These are phyloP conservation scores for Dalbergia oliveri DNA, from an alignment of 306 rosid species.

Conservation along the genomic window DNA sequence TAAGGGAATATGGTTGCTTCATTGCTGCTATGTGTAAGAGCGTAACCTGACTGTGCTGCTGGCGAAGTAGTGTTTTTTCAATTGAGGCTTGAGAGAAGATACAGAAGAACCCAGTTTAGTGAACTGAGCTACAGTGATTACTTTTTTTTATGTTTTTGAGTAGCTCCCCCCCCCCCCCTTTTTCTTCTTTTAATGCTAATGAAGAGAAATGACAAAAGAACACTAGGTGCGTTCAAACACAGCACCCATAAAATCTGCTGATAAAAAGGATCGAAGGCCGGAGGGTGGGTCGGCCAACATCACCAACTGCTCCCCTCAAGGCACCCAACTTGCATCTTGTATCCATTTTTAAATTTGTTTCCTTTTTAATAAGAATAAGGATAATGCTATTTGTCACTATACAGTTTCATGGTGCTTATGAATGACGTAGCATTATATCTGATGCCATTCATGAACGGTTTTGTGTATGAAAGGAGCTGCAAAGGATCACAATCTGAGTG, in stretches of 20 bases:
- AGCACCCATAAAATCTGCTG: too few species aligned
- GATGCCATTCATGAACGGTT: neutral
- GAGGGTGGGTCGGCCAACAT: too few species aligned
- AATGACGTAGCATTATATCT: neutral
- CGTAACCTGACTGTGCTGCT: neutral
- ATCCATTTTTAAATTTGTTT: neutral
- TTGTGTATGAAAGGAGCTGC: neutral
- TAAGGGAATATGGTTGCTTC: neutral
- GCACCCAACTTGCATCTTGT: neutral
- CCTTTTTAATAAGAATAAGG: neutral
- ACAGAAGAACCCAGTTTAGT: neutral
- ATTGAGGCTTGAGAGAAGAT: neutral
- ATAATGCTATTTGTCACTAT: neutral
- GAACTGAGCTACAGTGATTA: neutral
- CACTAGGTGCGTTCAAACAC: too few species aligned
- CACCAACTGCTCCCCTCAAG: too few species aligned
- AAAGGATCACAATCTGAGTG: conserved; percentile 19
- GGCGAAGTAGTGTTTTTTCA: neutral
- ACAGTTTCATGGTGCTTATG: neutral
- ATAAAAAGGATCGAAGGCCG: too few species aligned
- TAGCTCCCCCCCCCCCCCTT: too few species aligned
- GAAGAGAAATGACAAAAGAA: too few species aligned
- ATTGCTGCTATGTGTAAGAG: conserved; percentile 20
- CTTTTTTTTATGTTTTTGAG: neutral
- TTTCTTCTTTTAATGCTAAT: too few species aligned